Evolutionary conservation across 768 basidiomycete species (phyloP), one percentile per base, ranked within the genome.

Genomic region (Russula vinacea): DNA sequence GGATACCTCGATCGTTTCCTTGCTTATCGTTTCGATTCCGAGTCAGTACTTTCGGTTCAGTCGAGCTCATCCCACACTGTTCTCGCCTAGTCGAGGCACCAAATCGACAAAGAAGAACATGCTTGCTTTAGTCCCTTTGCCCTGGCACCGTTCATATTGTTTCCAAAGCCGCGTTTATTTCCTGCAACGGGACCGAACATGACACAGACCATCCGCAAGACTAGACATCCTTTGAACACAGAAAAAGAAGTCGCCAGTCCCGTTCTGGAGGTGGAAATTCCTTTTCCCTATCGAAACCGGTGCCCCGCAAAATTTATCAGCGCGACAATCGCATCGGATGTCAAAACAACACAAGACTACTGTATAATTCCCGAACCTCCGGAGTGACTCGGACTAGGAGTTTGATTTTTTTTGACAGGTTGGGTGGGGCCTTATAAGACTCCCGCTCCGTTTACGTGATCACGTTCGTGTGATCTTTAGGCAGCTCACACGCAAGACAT

Each of bases 391-490:
- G 44, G 22, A 22, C 45, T 47, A 22, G 44, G 22, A 47, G 45
- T 22, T 22, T 13, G 45, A 13, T 47, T 22, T 45, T n/a, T 45
- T 22, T 22, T 19, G 44, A 47, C 45, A 47, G 45, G 45, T 47
- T 24, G 45, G 45, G 10, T 24, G 45, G 45, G 10, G n/a, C 45
- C 10, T 47, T 47, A 13, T 5, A 19, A 24, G 13, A 39, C 22
- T 22, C 45, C 45, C 45, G 45, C 45, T 47, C 45, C 45, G 45
- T 13, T 47, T 47, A 47, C 45, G 45, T 47, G 45, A 47, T 47
- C 9, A 47, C 6, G 10, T 47, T 8, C 4, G 45, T 47, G 45
- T 22, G 22, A 22, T 22, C n/a, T 47, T 3, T 22, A 47, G 45
- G 11, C 45, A 47, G 22, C 1, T 47, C 22, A 22, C 45, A 47